Evolutionary conservation across 139 green algal species (phyloP), one percentile per base, ranked within the genome.

Genomic region (Ettlia oleoabundans): DNA sequence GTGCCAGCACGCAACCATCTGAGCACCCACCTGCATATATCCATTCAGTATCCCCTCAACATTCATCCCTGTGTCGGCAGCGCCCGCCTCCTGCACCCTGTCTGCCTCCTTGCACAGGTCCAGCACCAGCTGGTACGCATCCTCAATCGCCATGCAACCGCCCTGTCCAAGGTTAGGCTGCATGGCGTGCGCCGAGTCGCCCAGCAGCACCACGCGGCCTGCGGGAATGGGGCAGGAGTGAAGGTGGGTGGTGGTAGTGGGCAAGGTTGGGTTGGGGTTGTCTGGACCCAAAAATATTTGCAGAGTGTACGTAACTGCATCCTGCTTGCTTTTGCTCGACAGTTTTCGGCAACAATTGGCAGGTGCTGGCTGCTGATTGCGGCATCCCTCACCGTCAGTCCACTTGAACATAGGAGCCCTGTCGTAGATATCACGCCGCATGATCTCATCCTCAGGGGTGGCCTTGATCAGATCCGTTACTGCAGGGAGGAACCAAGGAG

Each of bases 111-210:
- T 53, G 63, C 52, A 81, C 15, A 78, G n/a, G 18, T 79, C 64
- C 41, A 90, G 74, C 13, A 55, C 83, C 18, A 98, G 88, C 85
- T 95, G 89, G 86, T 93, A 96, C 2, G 89, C 93, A 64, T 97
- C 94, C 86, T 98, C 95, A 62, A 98, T 97, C 22, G 95, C 95
- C 95, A 98, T 97, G 90, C 97, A 98, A 21, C 95, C 95, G 28
- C 97, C 96, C 84, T 98, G 97, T 4, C 97, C 97, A 83, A 99
- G 89, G 90, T 99, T 99, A 79, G 97, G 97, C 67, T 89, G 96
- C 96, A 99, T 98, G 19, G 97, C 95, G 81, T 99, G 97, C 33
- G 93, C 94, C n/a, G 85, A 90, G 86, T 99, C 97, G 5, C 97
- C 97, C 63, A 99, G 90, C 63, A 99, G 89, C 1, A 89, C 94